Conservation (phyloP, 2,329 filamentous ascomycete species). For the Massarina eburnea region DNA sequence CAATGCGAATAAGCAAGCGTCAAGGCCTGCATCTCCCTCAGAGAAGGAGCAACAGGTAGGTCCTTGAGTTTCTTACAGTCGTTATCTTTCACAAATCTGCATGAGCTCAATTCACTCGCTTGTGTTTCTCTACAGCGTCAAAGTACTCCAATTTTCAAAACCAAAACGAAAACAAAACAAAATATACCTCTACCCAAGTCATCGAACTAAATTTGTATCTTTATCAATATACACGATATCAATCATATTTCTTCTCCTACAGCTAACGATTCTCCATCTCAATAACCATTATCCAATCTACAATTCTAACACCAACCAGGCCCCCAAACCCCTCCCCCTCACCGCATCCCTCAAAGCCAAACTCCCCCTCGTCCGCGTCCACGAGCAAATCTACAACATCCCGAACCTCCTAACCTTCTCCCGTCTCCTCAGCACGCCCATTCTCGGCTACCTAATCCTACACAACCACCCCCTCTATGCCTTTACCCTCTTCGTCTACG, state of each 20-base stretch:
- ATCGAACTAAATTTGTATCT: background rate
- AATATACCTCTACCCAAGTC: background rate
- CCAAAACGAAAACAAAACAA: background rate
- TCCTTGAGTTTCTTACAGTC: background rate
- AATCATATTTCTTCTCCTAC: background rate
- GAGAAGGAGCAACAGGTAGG: constrained; percentile 18
- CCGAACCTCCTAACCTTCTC: constrained; percentile 91
- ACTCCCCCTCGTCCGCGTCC: constrained; percentile 30
- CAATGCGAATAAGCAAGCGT: constrained; percentile 9
- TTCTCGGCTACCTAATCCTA: constrained; percentile 85
- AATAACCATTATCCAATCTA: background rate
- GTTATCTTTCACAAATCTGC: background rate
- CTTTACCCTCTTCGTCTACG: constrained; percentile 85
- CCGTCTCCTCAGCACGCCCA: constrained; percentile 77
- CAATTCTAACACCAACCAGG: background rate
- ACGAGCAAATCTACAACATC: constrained; percentile 95
- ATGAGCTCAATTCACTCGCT: background rate
- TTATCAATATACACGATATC: background rate
- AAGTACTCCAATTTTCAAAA: background rate
- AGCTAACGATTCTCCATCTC: background rate
- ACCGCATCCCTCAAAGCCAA: constrained; percentile 32
- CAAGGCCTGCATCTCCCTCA: constrained; percentile 1
- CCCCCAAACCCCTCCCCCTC: constrained; percentile 20
- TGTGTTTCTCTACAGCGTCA: background rate
- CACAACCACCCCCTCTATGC: constrained; percentile 79